Evolutionary conservation across 305 asterid genomes (phyloP), one percentile per base, ranked within the genome.

Genomic region (Fraxinus velutina): DNA sequence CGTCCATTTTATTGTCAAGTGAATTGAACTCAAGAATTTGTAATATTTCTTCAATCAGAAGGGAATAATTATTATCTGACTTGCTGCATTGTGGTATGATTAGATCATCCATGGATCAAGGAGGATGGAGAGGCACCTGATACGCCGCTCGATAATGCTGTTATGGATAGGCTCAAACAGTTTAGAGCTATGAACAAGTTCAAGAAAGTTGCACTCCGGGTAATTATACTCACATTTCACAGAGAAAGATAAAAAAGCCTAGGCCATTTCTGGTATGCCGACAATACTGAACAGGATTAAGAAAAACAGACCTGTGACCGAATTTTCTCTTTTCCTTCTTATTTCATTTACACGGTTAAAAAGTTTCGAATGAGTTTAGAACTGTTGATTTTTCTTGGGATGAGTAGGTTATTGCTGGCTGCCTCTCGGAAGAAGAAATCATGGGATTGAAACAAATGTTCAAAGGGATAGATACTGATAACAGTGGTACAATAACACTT

Each of bases 121-220:
- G 94, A 91, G 88, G 94, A 88, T 29, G 94, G 94, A 12, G 94
- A 91, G 78, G 94, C 94, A 5, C 94, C 94, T 0, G 94, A 91
- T 34, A 84, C 88, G 3, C 94, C 93, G 6, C 94, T 91, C 7
- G 94, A 91, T 82, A 88, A 85, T 52, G 94, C 93, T 60, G 94
- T 91, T 27, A 84, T 91, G 12, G 88, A 78, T 7, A 89, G 92
- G 87, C 93, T 91, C 86, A 91, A 91, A 78, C 94, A 91, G 24
- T 91, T 91, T 88, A 79, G 86, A 85, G 94, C 94, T 24, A 90
- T 91, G 94, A 91, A 91, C 73, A 84, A 91, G 78, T 91, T 91
- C 85, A 91, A 91, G 62, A 91, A 91, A 83, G 93, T 87, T n/a
- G 94, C 94, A 24, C 84, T 91, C 5, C 76, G 92, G 85, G 94